Evolutionary conservation across 208 protist species (phyloP).

Genomic region (Wallacemonas sp.): DNA sequence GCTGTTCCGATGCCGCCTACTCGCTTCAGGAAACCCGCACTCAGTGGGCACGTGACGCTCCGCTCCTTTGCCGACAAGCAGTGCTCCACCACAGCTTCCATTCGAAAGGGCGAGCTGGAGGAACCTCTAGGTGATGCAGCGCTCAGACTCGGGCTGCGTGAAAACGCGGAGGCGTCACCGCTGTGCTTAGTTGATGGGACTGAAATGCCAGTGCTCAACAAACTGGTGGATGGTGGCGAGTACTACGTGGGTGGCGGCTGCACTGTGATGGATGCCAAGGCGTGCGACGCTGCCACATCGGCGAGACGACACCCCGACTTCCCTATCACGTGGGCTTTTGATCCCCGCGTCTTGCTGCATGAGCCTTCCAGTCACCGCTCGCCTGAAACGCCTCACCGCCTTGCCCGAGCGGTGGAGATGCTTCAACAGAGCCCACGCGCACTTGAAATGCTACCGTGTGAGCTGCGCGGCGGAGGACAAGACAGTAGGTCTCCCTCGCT

Average conservation of each 20-base stretch:
- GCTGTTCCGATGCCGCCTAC: constrained; percentile 19
- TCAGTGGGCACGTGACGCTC: constrained; percentile 56
- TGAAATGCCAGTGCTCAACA: constrained; percentile 56
- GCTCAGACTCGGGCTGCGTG: constrained; percentile 39
- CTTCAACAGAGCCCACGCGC: constrained; percentile 43
- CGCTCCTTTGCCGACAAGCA: constrained; percentile 48
- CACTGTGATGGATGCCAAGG: neutral
- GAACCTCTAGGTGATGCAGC: constrained; percentile 52
- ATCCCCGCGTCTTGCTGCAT: constrained; percentile 67
- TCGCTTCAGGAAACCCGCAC: constrained; percentile 31
- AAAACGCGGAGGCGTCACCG: neutral
- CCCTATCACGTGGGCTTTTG: constrained; percentile 70
- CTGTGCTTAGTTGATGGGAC: constrained; percentile 57
- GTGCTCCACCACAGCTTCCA: constrained; percentile 47
- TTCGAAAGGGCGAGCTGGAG: constrained; percentile 54
- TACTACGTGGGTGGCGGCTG: constrained; percentile 65
- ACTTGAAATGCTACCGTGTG: constrained; percentile 53
- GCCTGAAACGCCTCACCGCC: constrained; percentile 70
- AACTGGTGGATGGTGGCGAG: constrained; percentile 42
- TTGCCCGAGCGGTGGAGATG: constrained; percentile 59
- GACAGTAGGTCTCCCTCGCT: neutral
- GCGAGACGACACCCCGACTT: constrained; percentile 29
- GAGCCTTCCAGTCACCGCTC: constrained; percentile 46
- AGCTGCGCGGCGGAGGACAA: constrained; percentile 25
- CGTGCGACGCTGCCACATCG: no score